Percentiles rank a stretch among this genome's conserved stretches.
phyloP scores from a whole-genome alignment of 176 grass and related monocot species.

The Sorghum bicolor region Sorghum_bicolor_NCBIv3 NC_012872.2:53697501-53698000 shows the following conservation, averaged over 20 bases:
- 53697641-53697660: too few relatives aligned
- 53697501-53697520: too few relatives aligned
- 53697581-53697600: too few relatives aligned
- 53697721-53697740: too few relatives aligned
- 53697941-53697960: slow-evolving; percentile 36
- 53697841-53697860: slow-evolving; percentile 17
- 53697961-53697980: slow-evolving; percentile 47
- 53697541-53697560: too few relatives aligned
- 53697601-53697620: too few relatives aligned
- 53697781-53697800: slow-evolving; percentile 34
- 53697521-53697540: too few relatives aligned
- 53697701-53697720: too few relatives aligned
- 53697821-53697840: slow-evolving; percentile 34
- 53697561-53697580: too few relatives aligned
- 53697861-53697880: slow-evolving; percentile 29
- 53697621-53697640: too few relatives aligned
- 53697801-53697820: slow-evolving; percentile 37
- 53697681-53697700: too few relatives aligned
- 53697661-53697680: too few relatives aligned
- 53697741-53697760: background rate
- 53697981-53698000: slow-evolving; percentile 44
- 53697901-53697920: slow-evolving; percentile 29
- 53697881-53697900: background rate
- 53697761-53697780: background rate
- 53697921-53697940: slow-evolving; percentile 48